Evolutionary conservation across 495 filamentous ascomycete species (phyloP), one percentile per base, ranked within the genome.

Genomic region (Aspergillus saccharolyticus): DNA sequence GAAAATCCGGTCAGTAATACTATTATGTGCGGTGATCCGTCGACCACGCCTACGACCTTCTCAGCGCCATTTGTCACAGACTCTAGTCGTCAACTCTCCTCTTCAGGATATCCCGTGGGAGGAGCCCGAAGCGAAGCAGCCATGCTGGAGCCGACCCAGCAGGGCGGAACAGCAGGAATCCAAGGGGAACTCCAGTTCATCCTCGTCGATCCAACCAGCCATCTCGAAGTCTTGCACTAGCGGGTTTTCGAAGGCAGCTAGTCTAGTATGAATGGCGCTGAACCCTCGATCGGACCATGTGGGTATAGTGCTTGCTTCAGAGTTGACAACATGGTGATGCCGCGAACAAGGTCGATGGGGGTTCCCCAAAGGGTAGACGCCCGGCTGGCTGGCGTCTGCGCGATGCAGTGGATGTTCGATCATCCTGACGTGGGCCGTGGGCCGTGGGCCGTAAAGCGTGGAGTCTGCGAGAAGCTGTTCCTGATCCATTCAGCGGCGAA

Each of bases 391-490:
- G 4, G 25, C 4, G 25, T 30, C 10, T 30, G 25, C n/a, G 10
- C 25, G 33, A 39, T 39, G 33, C 33, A 19, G 22, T 47, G 12
- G 44, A 22, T 20, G 44, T 47, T 20, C 19, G 19, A 47, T 47
- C 44, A 47, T 47, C 44, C 44, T 47, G 44, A 47, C 44, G 44
- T 20, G 44, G 44, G 44, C 44, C 18, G 44, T 47, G 44, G 44
- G 17, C 12, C 19, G 2, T 22, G 19, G 4, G 8, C 17, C 4
- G 14, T n/a, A 14, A 14, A 14, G 4, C 3, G 14, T 4, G 42
- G 42, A 45, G 17, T 45, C 17, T 17, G 44, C 17, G 44, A 39
- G n/a, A n/a, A n/a, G n/a, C n/a, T 39, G 33, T 47, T 47, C 44
- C 44, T 47, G 44, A 47, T 19, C 44, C 44, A 47, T 39, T 12